Conservation (phyloP, 148 eudicot genomes). For the Diospyros lotus region DNA sequence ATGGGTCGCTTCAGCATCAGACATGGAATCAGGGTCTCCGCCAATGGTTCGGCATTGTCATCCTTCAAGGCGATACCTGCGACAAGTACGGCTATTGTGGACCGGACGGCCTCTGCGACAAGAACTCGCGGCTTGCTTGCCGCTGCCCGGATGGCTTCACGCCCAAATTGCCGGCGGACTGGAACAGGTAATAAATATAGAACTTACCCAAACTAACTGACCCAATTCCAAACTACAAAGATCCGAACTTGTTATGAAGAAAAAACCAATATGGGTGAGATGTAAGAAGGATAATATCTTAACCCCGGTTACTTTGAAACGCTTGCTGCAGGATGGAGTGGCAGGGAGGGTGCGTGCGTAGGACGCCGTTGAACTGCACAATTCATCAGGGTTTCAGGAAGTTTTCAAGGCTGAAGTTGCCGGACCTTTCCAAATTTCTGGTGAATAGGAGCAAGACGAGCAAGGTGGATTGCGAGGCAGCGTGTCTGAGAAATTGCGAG, state of each 20-base stretch:
- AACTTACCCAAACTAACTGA: too few species aligned
- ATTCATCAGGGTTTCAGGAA: slow-evolving; percentile 13
- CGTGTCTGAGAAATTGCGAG: slow-evolving; percentile 24
- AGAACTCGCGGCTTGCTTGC: background rate
- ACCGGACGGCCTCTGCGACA: slow-evolving; percentile 18
- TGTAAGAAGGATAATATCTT: too few species aligned
- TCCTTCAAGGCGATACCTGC: slow-evolving; percentile 8
- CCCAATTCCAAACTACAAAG: too few species aligned
- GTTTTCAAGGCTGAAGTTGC: slow-evolving; percentile 23
- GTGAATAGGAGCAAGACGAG: slow-evolving; percentile 4
- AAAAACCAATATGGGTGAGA: too few species aligned
- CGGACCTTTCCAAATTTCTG: slow-evolving; percentile 12
- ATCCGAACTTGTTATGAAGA: too few species aligned
- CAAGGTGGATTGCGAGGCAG: slow-evolving; percentile 8
- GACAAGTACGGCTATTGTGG: slow-evolving; percentile 20
- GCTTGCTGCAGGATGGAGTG: background rate
- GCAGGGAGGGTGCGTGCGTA: slow-evolving; percentile 23
- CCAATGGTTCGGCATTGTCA: slow-evolving; percentile 9
- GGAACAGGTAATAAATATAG: background rate
- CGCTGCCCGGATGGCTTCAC: slow-evolving; percentile 19
- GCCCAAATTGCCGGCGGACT: slow-evolving; percentile 16
- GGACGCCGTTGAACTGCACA: slow-evolving; percentile 16
- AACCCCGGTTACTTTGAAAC: too few species aligned
- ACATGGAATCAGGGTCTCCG: slow-evolving; percentile 6
- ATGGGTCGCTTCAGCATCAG: slow-evolving; percentile 13